Evolutionary conservation across 2,329 filamentous ascomycete genomes (phyloP), one percentile per base, ranked within the genome.

Genomic region (Graphilbum sp.): DNA sequence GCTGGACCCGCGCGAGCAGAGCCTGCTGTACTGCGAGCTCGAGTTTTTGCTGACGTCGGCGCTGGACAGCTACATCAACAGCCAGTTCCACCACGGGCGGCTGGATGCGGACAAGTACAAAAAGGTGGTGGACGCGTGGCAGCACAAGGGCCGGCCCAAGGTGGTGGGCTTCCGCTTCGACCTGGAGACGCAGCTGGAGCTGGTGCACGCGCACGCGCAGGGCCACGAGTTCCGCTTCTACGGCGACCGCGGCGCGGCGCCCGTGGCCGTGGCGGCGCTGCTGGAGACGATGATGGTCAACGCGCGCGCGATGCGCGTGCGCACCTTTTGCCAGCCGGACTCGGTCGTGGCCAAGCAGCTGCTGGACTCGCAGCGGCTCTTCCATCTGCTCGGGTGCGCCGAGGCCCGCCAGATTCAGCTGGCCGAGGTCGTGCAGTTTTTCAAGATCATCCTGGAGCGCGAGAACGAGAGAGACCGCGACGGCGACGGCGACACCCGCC

Each of bases 141-240:
- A 57, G 19, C 56, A 61, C 32, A 62, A 64, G 44, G 69, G 69
- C 30, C 67, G 66, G 0, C 67, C 69, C 6, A 62, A 59, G 39
- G 69, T 75, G 9, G 52, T 69, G 18, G 65, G 66, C 12, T 75
- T 73, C 50, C 66, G 68, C 16, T 75, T 70, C 50, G 69, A 75
- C 42, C 51, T 74, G 3, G 69, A 74, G 54, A 73, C 69, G 1
- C 71, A 75, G 52, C 49, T 75, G n/a, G 66, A 71, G 11, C 60
- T 75, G 11, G 51, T 74, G 18, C 48, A 52, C 15, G 49, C 66
- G 9, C 70, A 75, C 44, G 49, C 62, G 21, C 51, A 63, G 10
- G 21, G 21, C 21, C 27, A 29, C 15, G 60, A 66, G 18, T 75
- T 75, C 47, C 61, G 61, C 25, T 75, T 75, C 52, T 65, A 67